phyloP scores from a whole-genome alignment of 73 alveolate species.

The Urostyla sp. region DNA sequence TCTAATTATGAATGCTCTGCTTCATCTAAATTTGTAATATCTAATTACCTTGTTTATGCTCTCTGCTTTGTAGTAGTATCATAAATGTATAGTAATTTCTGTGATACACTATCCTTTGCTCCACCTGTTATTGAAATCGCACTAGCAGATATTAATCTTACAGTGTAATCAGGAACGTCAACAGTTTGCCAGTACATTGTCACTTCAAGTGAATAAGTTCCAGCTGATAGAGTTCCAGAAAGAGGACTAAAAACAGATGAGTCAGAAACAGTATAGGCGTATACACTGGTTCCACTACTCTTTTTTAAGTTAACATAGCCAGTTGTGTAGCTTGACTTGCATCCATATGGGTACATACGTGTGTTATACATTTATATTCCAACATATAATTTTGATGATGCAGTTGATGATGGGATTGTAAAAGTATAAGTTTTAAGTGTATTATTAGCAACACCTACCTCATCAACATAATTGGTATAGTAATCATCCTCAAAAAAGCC shows the following conservation, averaged over 20 bases:
- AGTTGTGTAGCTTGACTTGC: not conserved
- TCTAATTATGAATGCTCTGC: too few species aligned
- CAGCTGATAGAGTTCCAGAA: not conserved
- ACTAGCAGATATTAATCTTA: too few species aligned
- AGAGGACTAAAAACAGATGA: not conserved
- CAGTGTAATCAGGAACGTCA: not conserved
- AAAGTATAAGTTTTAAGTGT: not conserved
- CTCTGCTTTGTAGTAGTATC: too few species aligned
- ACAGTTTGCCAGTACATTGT: not conserved
- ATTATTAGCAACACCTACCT: not conserved
- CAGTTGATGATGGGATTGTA: not conserved
- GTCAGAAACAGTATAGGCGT: not conserved
- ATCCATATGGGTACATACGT: not conserved
- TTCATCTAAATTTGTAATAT: too few species aligned
- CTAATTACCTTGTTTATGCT: too few species aligned
- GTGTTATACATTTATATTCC: not conserved
- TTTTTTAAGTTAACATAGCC: not conserved
- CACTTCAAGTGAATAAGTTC: not conserved
- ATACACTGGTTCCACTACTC: not conserved
- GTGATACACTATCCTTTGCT: too few species aligned
- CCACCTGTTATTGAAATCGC: too few species aligned
- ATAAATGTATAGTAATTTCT: too few species aligned
- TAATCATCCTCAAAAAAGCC: not conserved
- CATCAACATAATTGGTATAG: not conserved
- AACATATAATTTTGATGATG: not conserved